Evolutionary conservation across 495 filamentous ascomycete species (phyloP), one percentile per base, ranked within the genome.

Genomic region (Tetracladium setigerum): DNA sequence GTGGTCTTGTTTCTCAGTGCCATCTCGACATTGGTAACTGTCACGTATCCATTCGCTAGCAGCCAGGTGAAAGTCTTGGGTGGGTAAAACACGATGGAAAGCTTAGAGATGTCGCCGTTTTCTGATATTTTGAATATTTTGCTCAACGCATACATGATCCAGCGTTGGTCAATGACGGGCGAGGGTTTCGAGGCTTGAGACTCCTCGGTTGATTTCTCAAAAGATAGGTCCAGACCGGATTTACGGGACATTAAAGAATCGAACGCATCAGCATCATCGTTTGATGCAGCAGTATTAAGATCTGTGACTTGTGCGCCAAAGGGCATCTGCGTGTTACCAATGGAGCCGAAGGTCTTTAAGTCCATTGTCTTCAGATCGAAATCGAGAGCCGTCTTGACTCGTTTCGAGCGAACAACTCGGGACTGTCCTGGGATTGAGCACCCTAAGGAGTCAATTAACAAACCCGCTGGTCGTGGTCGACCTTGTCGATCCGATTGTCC

Each of bases 371-470:
- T 27, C 22, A 27, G 7, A 27, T 27, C 22, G 22, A 3, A 27
- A 27, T 27, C 22, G 22, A 27, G 3, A 9, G 18, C 13, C 3
- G 47, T 33, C 8, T 46, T 47, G 9, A 42, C 17, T 11, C 24
- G 15, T 8, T 27, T 24, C 12, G 36, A 10, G 13, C 16, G 13
- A 4, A 13, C 36, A n/a, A 46, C n/a, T 15, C 49, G 44, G 6
- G 16, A 12, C 30, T 58, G 50, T 13, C 36, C 46, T 10, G 19
- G 41, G 1, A 36, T 24, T 5, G 53, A 47, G n/a, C 79, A 78
- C 4, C 83, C 81, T 53, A 88, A 78, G 1, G 84, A 81, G 56
- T 87, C 81, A 18, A 85, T 81, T 22, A 89, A 62, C 16, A 86
- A 67, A 13, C 84, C 84, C 44, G 80, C 76, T 13, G 79, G 71